These are phyloP conservation scores for Triticum timopheevii DNA, from an alignment of 176 grass and related monocot species.

Conservation along the genomic window DNA sequence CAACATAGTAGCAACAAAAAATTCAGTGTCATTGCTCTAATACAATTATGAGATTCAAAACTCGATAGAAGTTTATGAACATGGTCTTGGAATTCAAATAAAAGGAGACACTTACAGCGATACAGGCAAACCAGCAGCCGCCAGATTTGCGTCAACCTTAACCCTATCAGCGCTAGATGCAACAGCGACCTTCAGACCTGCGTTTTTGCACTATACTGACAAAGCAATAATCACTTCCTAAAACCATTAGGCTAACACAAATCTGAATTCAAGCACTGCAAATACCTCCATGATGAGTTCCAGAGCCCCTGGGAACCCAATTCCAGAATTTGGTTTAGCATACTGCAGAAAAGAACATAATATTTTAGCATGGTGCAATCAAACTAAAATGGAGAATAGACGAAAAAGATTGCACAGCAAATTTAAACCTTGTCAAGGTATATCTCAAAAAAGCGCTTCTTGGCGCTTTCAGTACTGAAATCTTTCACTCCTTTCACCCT, in stretches of 20 bases:
- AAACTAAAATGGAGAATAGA: conserved; percentile 16
- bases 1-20: conserved; percentile 5
- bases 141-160: conserved; percentile 93
- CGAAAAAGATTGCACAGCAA: neutral
- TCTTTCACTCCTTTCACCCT: conserved; percentile 75
- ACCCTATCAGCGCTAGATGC: conserved; percentile 93
- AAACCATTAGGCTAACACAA: neutral
- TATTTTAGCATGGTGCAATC: conserved; percentile 27
- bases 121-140: conserved; percentile 73
- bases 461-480: conserved; percentile 73
- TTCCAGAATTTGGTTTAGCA: conserved; percentile 86
- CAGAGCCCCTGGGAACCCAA: conserved; percentile 90
- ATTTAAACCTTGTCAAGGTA: conserved; percentile 80
- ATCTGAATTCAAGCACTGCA: conserved; percentile 16
- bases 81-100: conserved; percentile 25
- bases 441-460: conserved; percentile 87
- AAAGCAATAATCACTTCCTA: conserved; percentile 20
- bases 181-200: conserved; percentile 88
- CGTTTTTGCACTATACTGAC: conserved; percentile 77
- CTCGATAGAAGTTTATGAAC: neutral
- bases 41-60: conserved; percentile 1
- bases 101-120: conserved; percentile 61
- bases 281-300: conserved; percentile 88
- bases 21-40: neutral
- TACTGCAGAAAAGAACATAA: conserved; percentile 56